Conservation (phyloP, 2,329 filamentous ascomycete genomes). For the Davidsoniella neocaledoniae region DNA sequence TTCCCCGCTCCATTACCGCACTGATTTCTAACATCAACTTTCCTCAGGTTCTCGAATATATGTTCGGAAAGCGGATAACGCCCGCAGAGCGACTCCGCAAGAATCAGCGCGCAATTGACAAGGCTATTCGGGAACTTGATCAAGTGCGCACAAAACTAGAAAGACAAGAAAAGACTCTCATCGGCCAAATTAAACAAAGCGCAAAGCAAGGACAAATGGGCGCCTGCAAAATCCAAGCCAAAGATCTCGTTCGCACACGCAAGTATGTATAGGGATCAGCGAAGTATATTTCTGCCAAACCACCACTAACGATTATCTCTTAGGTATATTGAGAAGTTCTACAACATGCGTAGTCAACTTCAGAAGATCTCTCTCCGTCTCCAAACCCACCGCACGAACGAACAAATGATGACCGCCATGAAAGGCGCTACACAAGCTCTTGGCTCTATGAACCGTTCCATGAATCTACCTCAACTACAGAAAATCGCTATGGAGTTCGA, state of each 20-base stretch:
- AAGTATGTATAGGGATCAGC: constrained; percentile 29
- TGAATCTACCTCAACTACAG: constrained; percentile 91
- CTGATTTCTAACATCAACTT: constrained; percentile 9
- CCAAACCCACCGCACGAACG: constrained; percentile 95
- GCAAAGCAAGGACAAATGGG: constrained; percentile 97
- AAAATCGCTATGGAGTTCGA: constrained; percentile 99
- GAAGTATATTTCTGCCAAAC: neutral
- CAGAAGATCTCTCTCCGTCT: constrained; percentile 91
- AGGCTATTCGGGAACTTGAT: constrained; percentile 91
- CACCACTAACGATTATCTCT: neutral
- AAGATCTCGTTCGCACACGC: constrained; percentile 84
- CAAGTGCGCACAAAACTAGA: constrained; percentile 90
- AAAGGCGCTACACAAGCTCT: constrained; percentile 88
- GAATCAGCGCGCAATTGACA: constrained; percentile 92
- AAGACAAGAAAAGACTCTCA: constrained; percentile 95
- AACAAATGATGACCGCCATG: constrained; percentile 99
- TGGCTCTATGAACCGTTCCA: constrained; percentile 91
- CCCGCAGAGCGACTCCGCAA: constrained; percentile 79
- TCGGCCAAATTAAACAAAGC: constrained; percentile 92
- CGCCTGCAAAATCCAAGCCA: constrained; percentile 96
- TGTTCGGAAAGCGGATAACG: constrained; percentile 98
- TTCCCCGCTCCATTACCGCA: neutral
- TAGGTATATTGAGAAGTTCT: constrained; percentile 95
- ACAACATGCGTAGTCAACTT: constrained; percentile 90
- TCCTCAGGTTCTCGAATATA: constrained; percentile 84